phyloP scores from a whole-genome alignment of 2,329 filamentous ascomycete species.

The Corniculantispora saksenae region DNA sequence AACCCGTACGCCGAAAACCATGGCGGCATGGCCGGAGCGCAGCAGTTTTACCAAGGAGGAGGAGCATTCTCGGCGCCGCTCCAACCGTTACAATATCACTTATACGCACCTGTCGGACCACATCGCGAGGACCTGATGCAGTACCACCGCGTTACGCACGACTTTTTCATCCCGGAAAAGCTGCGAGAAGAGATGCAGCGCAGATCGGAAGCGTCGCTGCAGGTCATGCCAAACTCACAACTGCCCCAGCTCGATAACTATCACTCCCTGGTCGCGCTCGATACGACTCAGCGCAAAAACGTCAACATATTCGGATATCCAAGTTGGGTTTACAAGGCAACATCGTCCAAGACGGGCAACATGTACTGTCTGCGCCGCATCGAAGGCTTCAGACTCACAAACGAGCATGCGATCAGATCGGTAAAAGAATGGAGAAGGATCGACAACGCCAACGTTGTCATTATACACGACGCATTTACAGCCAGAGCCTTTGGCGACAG shows the following conservation, averaged over 20 bases:
- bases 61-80: constrained; percentile 51
- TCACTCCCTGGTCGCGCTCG: constrained; percentile 87
- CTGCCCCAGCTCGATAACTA: constrained; percentile 83
- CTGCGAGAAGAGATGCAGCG: constrained; percentile 86
- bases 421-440: constrained; percentile 90
- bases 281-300: constrained; percentile 78
- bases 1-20: constrained; percentile 81
- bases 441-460: constrained; percentile 78
- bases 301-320: constrained; percentile 80
- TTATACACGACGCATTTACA: constrained; percentile 89
- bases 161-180: constrained; percentile 89
- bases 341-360: constrained; percentile 83
- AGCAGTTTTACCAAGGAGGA: constrained; percentile 67
- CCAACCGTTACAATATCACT: constrained; percentile 82
- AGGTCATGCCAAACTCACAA: constrained; percentile 77
- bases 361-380: constrained; percentile 85
- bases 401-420: constrained; percentile 82
- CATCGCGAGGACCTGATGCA: constrained; percentile 77
- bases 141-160: constrained; percentile 84
- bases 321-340: constrained; percentile 95
- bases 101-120: constrained; percentile 87
- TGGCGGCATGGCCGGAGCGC: constrained; percentile 54
- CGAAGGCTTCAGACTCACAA: constrained; percentile 85
- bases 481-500: constrained; percentile 91
- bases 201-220: constrained; percentile 81